Base-by-base conservation (phyloP, 495 filamentous ascomycete species). In the Xylaria nigripes region DNA sequence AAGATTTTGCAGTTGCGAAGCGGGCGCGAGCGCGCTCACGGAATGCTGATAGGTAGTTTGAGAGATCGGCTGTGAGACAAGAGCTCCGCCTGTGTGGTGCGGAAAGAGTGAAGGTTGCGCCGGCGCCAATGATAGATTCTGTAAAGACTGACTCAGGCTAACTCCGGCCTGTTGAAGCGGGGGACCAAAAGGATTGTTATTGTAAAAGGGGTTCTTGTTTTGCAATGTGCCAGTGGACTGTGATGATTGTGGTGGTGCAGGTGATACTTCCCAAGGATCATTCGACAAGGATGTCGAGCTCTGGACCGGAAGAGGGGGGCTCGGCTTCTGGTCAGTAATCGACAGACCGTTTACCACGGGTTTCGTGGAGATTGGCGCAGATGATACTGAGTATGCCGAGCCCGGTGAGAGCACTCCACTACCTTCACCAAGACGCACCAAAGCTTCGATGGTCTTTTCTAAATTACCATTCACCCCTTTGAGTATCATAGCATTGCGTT, bases 381-480 rank as follows among this genome's bases (percentile, higher is more conserved):
- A 64, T 45, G 64, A 76, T 44, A 71, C 62, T 6, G 70, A 72
- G 29, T 61, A 60, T 45, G 52, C 59, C 54, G 61, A 3, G 21
- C 63, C 55, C 10, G 77, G 69, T 15, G 71, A 67, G 34, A 70
- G 73, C 10, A 79, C 76, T 40, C 63, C 63, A 27, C 62, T 61
- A 50, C 70, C 70, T 46, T 95, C 91, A 12, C 90, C 90, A 47
- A 94, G 68, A 61, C 88, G 77, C 10, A 89, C 76, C 62, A 98
- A 65, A 15, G 90, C 82, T 66, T 96, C 92, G 27, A 96, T 79
- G 0, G 90, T 77, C 62, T 83, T 86, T 51, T 95, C 86, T 38
- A 98, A 58, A 61, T 94, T 90, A 2, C 94, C 93, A 53, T 83
- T 77, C 6, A 90, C 74, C 10, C 86, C 85, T 54, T 87, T 86